These are phyloP conservation scores for Cyberlindnera meyerae DNA, from an alignment of 805 yeast genomes.

Conservation along the genomic window DNA sequence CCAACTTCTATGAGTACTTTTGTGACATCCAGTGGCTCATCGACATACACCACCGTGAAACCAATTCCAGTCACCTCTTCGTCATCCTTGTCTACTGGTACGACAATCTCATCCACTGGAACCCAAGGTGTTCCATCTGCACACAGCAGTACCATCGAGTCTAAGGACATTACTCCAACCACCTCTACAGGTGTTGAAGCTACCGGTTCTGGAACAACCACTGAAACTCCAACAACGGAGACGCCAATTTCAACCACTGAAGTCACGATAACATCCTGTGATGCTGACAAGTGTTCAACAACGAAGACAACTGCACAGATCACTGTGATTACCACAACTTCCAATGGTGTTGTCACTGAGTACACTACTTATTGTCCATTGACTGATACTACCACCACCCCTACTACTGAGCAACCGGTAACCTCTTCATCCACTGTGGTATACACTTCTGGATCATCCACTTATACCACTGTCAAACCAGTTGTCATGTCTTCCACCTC, in stretches of 20 bases:
- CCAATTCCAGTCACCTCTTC: neutral
- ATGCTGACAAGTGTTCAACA: neutral
- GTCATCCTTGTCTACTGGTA: constrained; percentile 27
- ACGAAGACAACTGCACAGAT: constrained; percentile 8
- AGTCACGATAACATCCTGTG: neutral
- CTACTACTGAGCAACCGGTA: too few relatives aligned
- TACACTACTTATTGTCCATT: constrained; percentile 25
- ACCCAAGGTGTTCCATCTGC: constrained; percentile 34
- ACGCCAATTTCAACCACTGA: neutral
- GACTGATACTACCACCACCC: too few relatives aligned
- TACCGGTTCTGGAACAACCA: too few relatives aligned
- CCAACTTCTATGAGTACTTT: constrained; percentile 16
- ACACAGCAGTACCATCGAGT: constrained; percentile 30
- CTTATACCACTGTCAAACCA: constrained; percentile 1
- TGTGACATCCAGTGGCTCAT: constrained; percentile 9
- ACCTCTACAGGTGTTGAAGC: too few relatives aligned
- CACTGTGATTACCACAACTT: constrained; percentile 30
- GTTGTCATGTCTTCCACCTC: too few relatives aligned
- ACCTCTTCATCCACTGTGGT: neutral
- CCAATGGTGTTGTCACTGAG: constrained; percentile 26
- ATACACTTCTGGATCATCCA: neutral
- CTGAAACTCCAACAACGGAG: neutral
- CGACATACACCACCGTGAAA: neutral
- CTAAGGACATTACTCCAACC: too few relatives aligned
- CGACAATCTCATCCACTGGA: too few relatives aligned